phyloP scores from a whole-genome alignment of 148 eudicot species.

The Spergularia marina region DNA sequence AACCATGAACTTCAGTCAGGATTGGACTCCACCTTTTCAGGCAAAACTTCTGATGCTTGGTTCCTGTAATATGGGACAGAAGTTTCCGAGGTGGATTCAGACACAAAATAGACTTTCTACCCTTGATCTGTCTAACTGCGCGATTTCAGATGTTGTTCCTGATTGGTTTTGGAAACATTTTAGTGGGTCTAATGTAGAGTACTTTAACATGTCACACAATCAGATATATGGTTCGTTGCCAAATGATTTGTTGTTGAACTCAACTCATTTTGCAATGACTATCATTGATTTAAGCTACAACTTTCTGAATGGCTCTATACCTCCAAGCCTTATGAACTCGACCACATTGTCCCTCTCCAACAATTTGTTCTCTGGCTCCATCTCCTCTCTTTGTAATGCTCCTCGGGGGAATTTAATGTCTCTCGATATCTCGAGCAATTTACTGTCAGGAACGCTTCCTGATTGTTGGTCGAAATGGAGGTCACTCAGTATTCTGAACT shows the following conservation, averaged over 20 bases:
- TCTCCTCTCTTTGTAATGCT: constrained; percentile 1
- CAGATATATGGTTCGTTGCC: constrained; percentile 27
- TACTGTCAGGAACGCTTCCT: constrained; percentile 32
- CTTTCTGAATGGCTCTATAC: constrained; percentile 36
- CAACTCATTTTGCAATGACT: constrained; percentile 22
- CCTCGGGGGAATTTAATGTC: not conserved
- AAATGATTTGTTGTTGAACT: constrained; percentile 10
- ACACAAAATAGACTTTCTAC: constrained; percentile 20
- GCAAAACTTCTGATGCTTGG: constrained; percentile 24
- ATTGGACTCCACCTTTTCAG: constrained; percentile 34
- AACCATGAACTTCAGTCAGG: not conserved
- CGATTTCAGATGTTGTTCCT: constrained; percentile 9
- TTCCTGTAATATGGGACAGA: constrained; percentile 33
- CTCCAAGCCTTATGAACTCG: constrained; percentile 1
- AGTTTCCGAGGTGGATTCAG: constrained; percentile 38
- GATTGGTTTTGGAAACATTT: constrained; percentile 12
- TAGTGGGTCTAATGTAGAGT: constrained; percentile 20
- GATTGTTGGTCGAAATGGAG: constrained; percentile 21
- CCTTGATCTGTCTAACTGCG: constrained; percentile 6
- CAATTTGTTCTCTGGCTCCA: constrained; percentile 7
- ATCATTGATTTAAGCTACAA: constrained; percentile 37
- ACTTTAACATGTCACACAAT: constrained; percentile 35
- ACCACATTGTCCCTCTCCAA: constrained; percentile 1
- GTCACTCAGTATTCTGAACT: constrained; percentile 2
- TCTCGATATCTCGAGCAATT: constrained; percentile 22